Conservation (phyloP, 1,139 yeast species). For the Lodderomyces parapsilosis region DNA sequence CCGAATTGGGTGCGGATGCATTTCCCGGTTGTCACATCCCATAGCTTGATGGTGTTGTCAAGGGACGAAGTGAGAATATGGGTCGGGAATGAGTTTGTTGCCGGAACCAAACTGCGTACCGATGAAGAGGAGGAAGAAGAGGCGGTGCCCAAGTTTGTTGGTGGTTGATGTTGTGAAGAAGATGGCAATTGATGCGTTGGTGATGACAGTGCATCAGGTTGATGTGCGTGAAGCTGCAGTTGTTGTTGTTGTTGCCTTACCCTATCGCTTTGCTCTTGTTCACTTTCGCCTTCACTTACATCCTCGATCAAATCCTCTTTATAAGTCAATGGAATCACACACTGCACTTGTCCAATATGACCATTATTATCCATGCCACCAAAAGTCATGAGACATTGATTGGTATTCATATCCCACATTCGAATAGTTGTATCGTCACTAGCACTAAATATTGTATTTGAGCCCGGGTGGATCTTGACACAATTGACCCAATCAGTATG, state of each 20-base stretch:
- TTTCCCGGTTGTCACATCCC: conserved; percentile 86
- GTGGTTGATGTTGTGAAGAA: conserved; percentile 17
- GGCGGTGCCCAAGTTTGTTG: conserved; percentile 9
- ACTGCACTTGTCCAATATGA: conserved; percentile 86
- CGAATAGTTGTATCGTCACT: conserved; percentile 90
- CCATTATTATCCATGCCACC: conserved; percentile 69
- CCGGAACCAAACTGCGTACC: neutral
- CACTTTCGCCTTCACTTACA: conserved; percentile 21
- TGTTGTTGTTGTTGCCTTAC: neutral
- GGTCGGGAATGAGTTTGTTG: conserved; percentile 50
- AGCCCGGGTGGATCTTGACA: conserved; percentile 79
- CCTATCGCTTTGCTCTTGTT: neutral
- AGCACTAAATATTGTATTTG: conserved; percentile 80
- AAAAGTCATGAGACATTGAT: conserved; percentile 75
- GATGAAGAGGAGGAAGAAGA: conserved; percentile 1
- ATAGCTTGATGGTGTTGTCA: conserved; percentile 89
- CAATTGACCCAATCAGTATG: conserved; percentile 91
- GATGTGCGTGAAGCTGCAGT: neutral
- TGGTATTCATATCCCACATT: conserved; percentile 89
- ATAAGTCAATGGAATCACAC: conserved; percentile 79
- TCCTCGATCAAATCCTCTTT: conserved; percentile 51
- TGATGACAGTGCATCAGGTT: neutral
- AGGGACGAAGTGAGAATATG: conserved; percentile 84
- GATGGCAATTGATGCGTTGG: neutral
- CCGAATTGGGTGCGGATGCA: conserved; percentile 95